Evolutionary conservation across 2,329 filamentous ascomycete species (phyloP).

Genomic region (Penicillium sp.): DNA sequence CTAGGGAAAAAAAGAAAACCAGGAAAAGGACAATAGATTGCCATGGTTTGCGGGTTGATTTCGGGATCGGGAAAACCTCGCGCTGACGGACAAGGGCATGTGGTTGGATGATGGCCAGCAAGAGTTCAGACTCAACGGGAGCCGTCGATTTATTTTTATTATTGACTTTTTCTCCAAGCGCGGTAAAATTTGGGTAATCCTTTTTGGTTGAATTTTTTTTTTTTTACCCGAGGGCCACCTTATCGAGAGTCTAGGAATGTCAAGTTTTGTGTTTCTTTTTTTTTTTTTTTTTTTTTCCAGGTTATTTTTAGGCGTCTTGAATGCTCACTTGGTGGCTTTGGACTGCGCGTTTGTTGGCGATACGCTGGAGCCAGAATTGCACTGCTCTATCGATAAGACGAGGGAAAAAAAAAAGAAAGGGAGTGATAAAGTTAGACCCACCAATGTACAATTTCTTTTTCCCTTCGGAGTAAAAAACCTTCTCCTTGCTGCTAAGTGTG

Average conservation of each 20-base stretch:
- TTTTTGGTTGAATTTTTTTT: too few relatives aligned
- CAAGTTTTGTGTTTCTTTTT: neutral
- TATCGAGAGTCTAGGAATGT: neutral
- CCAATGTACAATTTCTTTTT: slow-evolving; percentile 6
- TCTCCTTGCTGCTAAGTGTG: neutral
- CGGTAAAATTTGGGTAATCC: neutral
- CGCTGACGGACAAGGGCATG: neutral
- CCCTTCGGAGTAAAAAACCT: neutral
- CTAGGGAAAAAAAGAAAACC: neutral
- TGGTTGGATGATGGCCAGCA: neutral
- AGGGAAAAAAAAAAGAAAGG: neutral
- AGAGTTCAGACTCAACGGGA: neutral
- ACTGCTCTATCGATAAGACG: slow-evolving; percentile 3
- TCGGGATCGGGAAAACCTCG: neutral
- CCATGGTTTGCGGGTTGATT: neutral
- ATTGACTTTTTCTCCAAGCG: neutral
- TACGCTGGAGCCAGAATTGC: neutral
- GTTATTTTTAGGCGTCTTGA: neutral
- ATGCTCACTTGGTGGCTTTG: neutral
- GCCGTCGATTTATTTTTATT: neutral
- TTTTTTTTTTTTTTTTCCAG: neutral
- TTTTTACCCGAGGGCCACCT: neutral
- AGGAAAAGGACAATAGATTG: neutral
- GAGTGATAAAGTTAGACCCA: slow-evolving; percentile 17
- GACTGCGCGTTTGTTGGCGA: neutral